Evolutionary conservation across 106 monocot species (phyloP), one percentile per base, ranked within the genome.

Genomic region (Triglochin maritima): DNA sequence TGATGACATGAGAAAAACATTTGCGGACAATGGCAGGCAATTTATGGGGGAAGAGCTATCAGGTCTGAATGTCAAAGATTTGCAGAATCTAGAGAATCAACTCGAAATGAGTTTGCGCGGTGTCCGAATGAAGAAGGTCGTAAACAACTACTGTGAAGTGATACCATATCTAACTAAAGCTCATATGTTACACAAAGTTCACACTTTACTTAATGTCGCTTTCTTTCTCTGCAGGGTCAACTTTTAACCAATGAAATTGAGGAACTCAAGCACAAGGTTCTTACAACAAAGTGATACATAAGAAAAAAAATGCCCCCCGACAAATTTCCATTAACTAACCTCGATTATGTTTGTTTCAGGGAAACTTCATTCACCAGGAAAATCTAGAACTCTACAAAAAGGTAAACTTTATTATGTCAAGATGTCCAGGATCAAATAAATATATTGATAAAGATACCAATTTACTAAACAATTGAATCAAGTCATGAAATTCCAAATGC

Each of bases 231-330:
- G 76, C 56, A 89, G 89, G 89, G 85, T 7, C 81, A 76, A 76
- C 47, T 89, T 73, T 44, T 89, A 46, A 72, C 78, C 46, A 65
- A 86, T 73, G 86, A 86, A 74, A 89, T 89, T 81, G 81, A 86
- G 79, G 89, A 89, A 66, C 80, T 89, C 41, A 83, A 83, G 53
- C 77, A 68, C 47, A 89, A 85, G 85, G 89, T 89, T 58, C 44
- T 49, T 52, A 52, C 60, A 42, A 51, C 41, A 41, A 48, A 66
- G 0, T 58, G 6, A 43, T 43, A 11, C 48, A 16, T 51, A 42
- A 47, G 29, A 29, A 29, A 29, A 29, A 29, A 29, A 29, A 29
- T 29, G 29, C 29, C 29, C 29, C 29, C 1, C 29, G 29, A 29
- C 29, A 29, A 29, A 29, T 29, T 29, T 29, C 1, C 29, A 29